Base-by-base conservation (phyloP, 495 filamentous ascomycete species). In the Xylaria intraflava region DNA sequence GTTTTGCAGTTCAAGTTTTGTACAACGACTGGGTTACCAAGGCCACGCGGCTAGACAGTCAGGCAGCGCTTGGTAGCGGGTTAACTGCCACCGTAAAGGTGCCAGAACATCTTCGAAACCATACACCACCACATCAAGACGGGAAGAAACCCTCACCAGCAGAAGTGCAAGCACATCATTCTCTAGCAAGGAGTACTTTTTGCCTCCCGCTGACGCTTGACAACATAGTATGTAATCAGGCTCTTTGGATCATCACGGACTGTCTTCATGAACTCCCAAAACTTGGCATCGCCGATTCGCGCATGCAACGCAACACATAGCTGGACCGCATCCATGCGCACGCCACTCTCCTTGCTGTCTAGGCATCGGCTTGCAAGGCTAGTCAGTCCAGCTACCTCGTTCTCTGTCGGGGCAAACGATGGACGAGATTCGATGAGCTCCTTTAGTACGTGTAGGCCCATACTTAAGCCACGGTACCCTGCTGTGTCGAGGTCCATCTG, bases 221-320 rank as follows among this genome's bases (percentile, higher is more conserved):
- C 84, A 62, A 90, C 83, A 70, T 89, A 92, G 64, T 92, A 92
- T n/a, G 84, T 87, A 55, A 92, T 81, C 53, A 92, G 62, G 54
- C 85, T 89, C 62, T 86, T 84, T 5, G 84, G 81, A 39, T 83
- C 83, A 31, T 86, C 83, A 51, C 73, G 79, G 29, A 86, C 75
- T 2, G 74, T 75, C 52, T 76, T 82, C 43, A 89, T 67, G 24
- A 80, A 71, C 31, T 78, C 73, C 78, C 87, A 87, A 63, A 89
- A 88, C 39, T 71, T 64, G 12, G 75, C 71, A 47, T 86, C 83
- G 14, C 81, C 80, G 20, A 90, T 74, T 47, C 84, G 74, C 24
- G 80, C 76, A 57, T 91, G 84, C 54, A 96, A 67, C 51, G 72
- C 82, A 1, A 92, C 82, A 55, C 87, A 90, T 22, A 95, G 72